Conservation (phyloP, 1,139 yeast genomes). For the Suhomyces ambrosiae region DNA sequence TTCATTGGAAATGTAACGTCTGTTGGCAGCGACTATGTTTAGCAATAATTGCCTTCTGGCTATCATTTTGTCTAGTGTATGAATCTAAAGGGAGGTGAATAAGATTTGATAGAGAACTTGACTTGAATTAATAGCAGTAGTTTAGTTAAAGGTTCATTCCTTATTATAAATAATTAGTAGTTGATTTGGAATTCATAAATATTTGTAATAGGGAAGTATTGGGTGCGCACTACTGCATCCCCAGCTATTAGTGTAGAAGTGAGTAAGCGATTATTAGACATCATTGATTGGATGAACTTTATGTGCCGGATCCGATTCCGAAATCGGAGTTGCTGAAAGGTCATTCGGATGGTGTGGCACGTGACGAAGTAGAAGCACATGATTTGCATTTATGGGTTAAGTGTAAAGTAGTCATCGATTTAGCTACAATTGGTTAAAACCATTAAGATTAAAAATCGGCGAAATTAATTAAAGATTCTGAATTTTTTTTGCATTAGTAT, state of each 20-base stretch:
- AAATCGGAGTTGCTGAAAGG: slow-evolving; percentile 6
- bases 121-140: too few relatives aligned
- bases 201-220: slow-evolving; percentile 1
- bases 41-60: slow-evolving; percentile 19
- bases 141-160: not conserved
- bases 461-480: too few relatives aligned
- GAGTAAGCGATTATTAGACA: slow-evolving; percentile 7
- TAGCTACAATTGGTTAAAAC: too few relatives aligned
- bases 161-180: not conserved
- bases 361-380: too few relatives aligned
- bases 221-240: slow-evolving; percentile 10
- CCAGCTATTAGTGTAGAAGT: slow-evolving; percentile 5
- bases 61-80: slow-evolving; percentile 14
- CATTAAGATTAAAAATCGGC: too few relatives aligned
- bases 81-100: not conserved
- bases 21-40: slow-evolving; percentile 13
- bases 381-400: too few relatives aligned
- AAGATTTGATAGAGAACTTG: not conserved
- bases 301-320: slow-evolving; percentile 9
- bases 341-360: not conserved
- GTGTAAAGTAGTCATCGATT: too few relatives aligned
- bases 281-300: slow-evolving; percentile 5
- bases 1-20: slow-evolving; percentile 31
- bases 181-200: slow-evolving; percentile 1
- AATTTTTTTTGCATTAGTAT: too few relatives aligned